These are phyloP conservation scores for Penicillium daleae DNA, from an alignment of 495 filamentous ascomycete genomes.

Conservation along the genomic window DNA sequence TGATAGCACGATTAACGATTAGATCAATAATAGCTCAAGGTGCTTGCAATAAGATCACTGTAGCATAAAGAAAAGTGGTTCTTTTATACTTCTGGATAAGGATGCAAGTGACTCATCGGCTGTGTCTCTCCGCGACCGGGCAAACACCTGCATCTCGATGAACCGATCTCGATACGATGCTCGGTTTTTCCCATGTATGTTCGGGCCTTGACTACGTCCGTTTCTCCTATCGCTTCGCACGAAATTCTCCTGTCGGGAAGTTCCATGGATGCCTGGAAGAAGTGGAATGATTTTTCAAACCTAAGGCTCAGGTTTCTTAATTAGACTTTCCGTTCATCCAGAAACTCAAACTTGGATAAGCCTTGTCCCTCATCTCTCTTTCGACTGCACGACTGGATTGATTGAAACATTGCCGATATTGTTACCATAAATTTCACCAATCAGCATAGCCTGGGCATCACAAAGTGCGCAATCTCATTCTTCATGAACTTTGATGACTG, in stretches of 20 bases:
- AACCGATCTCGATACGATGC: background rate
- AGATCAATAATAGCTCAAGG: background rate
- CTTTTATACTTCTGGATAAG: background rate
- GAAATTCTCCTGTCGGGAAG: background rate
- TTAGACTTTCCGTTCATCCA: background rate
- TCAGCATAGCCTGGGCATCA: background rate
- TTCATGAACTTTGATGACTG: background rate
- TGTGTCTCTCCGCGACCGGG: background rate
- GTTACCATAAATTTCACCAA: background rate
- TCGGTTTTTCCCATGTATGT: background rate
- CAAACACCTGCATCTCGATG: background rate
- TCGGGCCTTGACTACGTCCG: background rate
- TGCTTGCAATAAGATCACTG: background rate
- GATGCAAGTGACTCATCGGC: constrained; percentile 7
- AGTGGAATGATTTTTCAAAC: background rate
- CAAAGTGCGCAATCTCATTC: background rate
- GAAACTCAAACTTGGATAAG: background rate
- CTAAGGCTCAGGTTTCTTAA: background rate
- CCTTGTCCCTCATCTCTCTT: background rate
- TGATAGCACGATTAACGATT: background rate
- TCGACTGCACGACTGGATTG: background rate
- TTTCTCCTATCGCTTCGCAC: background rate
- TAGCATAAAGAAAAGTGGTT: background rate
- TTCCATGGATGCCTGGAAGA: background rate
- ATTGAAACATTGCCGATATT: background rate